These are phyloP conservation scores for Pseudogymnoascus sp. DNA, from an alignment of 2,329 filamentous ascomycete genomes.

Conservation along the genomic window DNA sequence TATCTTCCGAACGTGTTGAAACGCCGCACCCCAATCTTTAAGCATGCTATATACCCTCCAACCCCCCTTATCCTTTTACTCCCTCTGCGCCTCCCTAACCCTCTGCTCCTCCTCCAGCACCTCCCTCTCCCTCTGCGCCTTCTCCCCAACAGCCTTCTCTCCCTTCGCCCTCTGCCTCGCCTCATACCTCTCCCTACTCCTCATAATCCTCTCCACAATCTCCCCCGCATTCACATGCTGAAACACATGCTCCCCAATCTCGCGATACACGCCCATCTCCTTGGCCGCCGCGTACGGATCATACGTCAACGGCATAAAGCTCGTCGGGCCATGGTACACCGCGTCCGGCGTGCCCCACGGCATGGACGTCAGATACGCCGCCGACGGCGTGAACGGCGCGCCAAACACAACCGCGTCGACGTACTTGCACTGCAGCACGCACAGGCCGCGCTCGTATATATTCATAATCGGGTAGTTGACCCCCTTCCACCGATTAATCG, in stretches of 20 bases:
- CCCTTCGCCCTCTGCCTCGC: conserved; percentile 85
- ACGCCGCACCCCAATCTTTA: conserved; percentile 2
- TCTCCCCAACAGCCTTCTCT: conserved; percentile 72
- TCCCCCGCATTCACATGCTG: conserved; percentile 83
- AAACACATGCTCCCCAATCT: conserved; percentile 71
- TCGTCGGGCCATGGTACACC: conserved; percentile 94
- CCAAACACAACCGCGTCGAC: conserved; percentile 82
- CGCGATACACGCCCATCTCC: conserved; percentile 71
- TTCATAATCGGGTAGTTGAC: conserved; percentile 99
- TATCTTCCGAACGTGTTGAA: conserved; percentile 8
- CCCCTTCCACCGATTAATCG: conserved; percentile 95
- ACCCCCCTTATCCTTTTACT: background rate
- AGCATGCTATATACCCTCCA: background rate
- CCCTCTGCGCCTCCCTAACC: background rate
- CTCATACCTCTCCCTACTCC: conserved; percentile 79
- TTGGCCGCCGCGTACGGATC: conserved; percentile 77
- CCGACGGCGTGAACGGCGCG: conserved; percentile 79
- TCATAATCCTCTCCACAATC: conserved; percentile 85
- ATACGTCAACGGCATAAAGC: conserved; percentile 48
- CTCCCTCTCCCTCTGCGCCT: conserved; percentile 53
- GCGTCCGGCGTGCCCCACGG: conserved; percentile 67
- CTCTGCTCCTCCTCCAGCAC: conserved; percentile 51
- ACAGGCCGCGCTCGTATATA: conserved; percentile 90
- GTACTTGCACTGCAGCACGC: conserved; percentile 92
- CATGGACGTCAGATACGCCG: conserved; percentile 64